Conservation (phyloP, 768 basidiomycete genomes). For the Calocera viscosa region DNA sequence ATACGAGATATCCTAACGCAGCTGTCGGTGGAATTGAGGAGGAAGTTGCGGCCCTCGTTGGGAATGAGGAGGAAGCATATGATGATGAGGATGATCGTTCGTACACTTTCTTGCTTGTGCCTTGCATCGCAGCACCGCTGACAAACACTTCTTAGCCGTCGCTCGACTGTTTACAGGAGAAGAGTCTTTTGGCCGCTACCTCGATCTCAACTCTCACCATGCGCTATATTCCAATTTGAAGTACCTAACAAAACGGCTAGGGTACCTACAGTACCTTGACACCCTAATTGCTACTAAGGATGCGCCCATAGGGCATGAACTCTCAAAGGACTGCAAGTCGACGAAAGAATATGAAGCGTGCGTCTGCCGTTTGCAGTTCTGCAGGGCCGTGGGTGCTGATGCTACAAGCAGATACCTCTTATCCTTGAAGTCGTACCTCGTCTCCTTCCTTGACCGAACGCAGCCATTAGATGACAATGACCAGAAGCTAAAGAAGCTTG, state of each 20-base stretch:
- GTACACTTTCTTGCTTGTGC: slow-evolving; percentile 27
- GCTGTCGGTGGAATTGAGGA: slow-evolving; percentile 67
- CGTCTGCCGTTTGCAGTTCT: slow-evolving; percentile 22
- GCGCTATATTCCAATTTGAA: slow-evolving; percentile 82
- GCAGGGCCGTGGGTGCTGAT: slow-evolving; percentile 10
- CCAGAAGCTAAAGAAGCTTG: slow-evolving; percentile 48
- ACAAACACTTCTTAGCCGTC: slow-evolving; percentile 39
- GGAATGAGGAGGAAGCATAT: slow-evolving; percentile 56
- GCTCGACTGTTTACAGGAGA: slow-evolving; percentile 89
- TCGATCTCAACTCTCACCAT: slow-evolving; percentile 84
- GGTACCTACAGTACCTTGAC: slow-evolving; percentile 90
- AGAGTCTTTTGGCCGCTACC: slow-evolving; percentile 86
- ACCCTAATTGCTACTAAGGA: slow-evolving; percentile 56
- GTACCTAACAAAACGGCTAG: slow-evolving; percentile 65
- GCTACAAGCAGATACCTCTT: slow-evolving; percentile 56
- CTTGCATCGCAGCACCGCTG: neutral
- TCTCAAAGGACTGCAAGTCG: slow-evolving; percentile 52
- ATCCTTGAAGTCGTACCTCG: slow-evolving; percentile 66
- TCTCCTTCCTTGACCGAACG: slow-evolving; percentile 74
- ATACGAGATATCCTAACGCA: slow-evolving; percentile 89
- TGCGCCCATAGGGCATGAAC: slow-evolving; percentile 50
- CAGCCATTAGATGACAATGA: slow-evolving; percentile 72
- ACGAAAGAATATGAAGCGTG: slow-evolving; percentile 72
- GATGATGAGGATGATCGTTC: slow-evolving; percentile 74
- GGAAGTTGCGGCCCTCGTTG: slow-evolving; percentile 69